Evolutionary conservation across 495 filamentous ascomycete genomes (phyloP), one percentile per base, ranked within the genome.

Genomic region (Podospora australis): DNA sequence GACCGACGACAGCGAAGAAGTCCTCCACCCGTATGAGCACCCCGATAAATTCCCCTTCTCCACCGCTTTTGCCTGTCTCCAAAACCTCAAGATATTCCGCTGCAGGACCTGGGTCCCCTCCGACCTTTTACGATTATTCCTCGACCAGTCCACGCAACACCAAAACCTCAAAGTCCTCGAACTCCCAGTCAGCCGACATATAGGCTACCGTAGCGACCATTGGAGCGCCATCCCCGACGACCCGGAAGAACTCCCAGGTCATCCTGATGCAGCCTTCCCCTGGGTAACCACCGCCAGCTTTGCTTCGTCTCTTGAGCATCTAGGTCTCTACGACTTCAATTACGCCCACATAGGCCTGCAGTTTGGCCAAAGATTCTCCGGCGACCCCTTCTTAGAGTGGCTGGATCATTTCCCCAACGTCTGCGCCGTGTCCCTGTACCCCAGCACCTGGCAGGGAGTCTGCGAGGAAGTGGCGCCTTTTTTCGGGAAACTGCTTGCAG

Each of bases 281-380:
- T 58, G 56, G 39, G 26, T 53, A 13, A 2, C 10, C 19, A 49
- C 50, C 1, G 45, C 52, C 0, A 50, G 21, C 45, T n/a, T n/a
- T n/a, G n/a, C n/a, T n/a, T n/a, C n/a, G n/a, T n/a, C n/a, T n/a
- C 20, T 65, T 8, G 44, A 45, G 41, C 55, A 50, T 9, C 41
- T 65, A 3, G 62, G 59, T 1, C 47, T 65, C 8, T 34, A 43
- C 54, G 22, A 51, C 44, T 63, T 65, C 48, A 63, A 65, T 46
- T 63, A 44, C 42, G 19, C 10, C 24, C 17, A 35, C 39, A 19
- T 23, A 21, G 20, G 39, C 20, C 19, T 39, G 4, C 11, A 26
- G 32, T 24, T 42, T 46, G 38, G 38, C 16, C 16, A 6, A 6
- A n/a, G 5, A 5, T 60, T 63, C 34, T 39, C 53, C 48, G 59